Evolutionary conservation across 1,284 basidiomycete genomes (phyloP).

Genomic region (Earliella scabrosa): DNA sequence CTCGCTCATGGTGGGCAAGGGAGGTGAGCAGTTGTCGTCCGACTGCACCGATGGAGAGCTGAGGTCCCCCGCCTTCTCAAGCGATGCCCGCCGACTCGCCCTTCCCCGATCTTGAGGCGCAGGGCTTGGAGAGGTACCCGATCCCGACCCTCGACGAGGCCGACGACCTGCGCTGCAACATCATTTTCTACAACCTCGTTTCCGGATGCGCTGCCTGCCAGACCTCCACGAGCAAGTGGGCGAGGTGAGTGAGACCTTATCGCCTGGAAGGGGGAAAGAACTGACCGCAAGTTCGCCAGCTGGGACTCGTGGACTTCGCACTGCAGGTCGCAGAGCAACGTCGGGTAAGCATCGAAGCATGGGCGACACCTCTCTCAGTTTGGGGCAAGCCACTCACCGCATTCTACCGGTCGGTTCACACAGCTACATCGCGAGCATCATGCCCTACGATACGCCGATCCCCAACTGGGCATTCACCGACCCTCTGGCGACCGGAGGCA

Average conservation of each 20-base stretch:
- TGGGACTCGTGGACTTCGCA: constrained; percentile 2
- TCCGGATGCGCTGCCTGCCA: constrained; percentile 1
- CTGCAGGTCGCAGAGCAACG: constrained; percentile 2
- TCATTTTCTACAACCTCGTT: constrained; percentile 4
- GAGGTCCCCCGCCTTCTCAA: background rate
- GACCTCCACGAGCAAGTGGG: background rate
- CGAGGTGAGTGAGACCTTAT: background rate
- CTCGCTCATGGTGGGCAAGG: constrained; percentile 3
- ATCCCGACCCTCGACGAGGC: constrained; percentile 1
- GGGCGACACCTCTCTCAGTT: too few species aligned
- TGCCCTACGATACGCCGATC: constrained; percentile 3
- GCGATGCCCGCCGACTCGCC: constrained; percentile 1
- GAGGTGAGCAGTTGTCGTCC: background rate
- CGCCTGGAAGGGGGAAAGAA: background rate
- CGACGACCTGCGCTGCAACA: constrained; percentile 4
- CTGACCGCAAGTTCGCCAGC: background rate
- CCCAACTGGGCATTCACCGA: constrained; percentile 5
- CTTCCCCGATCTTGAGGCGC: constrained; percentile 1
- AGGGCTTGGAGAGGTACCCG: background rate
- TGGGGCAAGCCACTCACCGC: background rate
- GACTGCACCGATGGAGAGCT: background rate
- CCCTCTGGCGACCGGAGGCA: background rate
- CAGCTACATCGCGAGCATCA: constrained; percentile 4
- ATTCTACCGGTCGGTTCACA: background rate
- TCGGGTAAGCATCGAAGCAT: background rate